Evolutionary conservation across 1,284 basidiomycete genomes (phyloP), one percentile per base, ranked within the genome.

Genomic region (Heimioporus retisporus): DNA sequence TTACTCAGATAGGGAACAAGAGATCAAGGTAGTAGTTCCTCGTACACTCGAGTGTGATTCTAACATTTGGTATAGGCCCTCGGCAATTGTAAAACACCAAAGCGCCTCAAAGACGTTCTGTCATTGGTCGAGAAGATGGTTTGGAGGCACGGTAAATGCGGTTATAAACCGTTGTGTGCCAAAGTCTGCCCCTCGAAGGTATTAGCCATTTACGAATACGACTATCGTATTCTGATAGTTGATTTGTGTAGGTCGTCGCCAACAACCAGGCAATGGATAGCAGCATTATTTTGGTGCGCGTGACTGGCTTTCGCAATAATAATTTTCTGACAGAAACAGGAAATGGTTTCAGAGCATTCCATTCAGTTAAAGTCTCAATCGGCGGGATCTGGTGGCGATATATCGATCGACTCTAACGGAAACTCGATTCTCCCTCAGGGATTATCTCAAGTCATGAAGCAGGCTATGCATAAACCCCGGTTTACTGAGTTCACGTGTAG

Each of bases 401-500:
- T 78, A 21, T 86, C 87, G 28, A 66, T 86, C 44, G 84, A 89
- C 63, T 87, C 86, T 0, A 77, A 77, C 6, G 86, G 85, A 40
- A 81, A 83, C 55, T 80, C 82, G 5, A 82, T 87, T 31, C 53
- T 81, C 19, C 72, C 82, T 31, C 73, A 82, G 28, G 86, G 85
- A 0, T 72, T 82, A 11, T 85, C 88, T 16, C 85, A 89, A 71
- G 85, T 85, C 14, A 82, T 76, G 65, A 76, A 77, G 48, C 79
- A 86, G 28, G 80, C 78, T 2, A 82, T 82, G 66, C 69, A 81
- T 65, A 96, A 95, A 75, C 95, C 95, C 16, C 87, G 88, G 14
- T 96, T 96, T 73, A 84, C 87, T 0, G 93, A 96, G 69, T 96
- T 93, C 73, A 84, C 88, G 1, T 95, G 92, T 70, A 84, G 81